A percentile compares a stretch with the other conserved stretches of the same genome.
These are phyloP conservation scores for Ceratocystis cacaofunesta DNA, from an alignment of 2,329 filamentous ascomycete species.

Conservation along the genomic window DNA sequence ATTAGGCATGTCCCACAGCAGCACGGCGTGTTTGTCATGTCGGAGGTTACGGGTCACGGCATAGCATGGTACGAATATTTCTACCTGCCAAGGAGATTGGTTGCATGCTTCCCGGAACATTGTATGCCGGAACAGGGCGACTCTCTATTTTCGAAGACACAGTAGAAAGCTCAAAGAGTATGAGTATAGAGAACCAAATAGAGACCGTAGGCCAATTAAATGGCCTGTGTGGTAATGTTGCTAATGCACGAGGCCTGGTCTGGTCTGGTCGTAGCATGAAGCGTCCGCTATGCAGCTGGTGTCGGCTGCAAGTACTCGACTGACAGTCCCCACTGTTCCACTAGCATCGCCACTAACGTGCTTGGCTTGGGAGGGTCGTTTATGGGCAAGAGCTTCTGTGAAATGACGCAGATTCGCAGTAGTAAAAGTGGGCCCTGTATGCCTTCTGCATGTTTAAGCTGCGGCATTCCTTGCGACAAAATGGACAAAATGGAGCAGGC, in stretches of 20 bases:
- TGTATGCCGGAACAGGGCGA: slow-evolving; percentile 23
- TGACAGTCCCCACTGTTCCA: background rate
- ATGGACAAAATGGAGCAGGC: background rate
- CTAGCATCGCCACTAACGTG: slow-evolving; percentile 3
- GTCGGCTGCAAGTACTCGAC: background rate
- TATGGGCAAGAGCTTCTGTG: slow-evolving; percentile 14
- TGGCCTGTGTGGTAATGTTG: background rate
- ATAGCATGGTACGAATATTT: slow-evolving; percentile 38
- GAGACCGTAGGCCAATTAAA: background rate
- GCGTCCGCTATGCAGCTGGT: background rate
- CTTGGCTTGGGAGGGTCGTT: background rate
- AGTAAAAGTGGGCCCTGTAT: background rate
- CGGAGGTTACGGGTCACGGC: slow-evolving; percentile 37
- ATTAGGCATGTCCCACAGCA: slow-evolving; percentile 30
- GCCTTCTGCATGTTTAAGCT: slow-evolving; percentile 1
- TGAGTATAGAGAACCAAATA: slow-evolving; percentile 6
- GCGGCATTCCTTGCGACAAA: background rate
- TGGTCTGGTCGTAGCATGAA: background rate
- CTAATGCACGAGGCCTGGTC: background rate
- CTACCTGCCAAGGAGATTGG: slow-evolving; percentile 28
- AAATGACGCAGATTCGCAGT: slow-evolving; percentile 7
- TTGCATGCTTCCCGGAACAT: slow-evolving; percentile 25
- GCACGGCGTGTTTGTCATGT: slow-evolving; percentile 30
- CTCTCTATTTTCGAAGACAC: slow-evolving; percentile 10
- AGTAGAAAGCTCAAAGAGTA: background rate